Evolutionary conservation across 1,139 yeast genomes (phyloP), one percentile per base, ranked within the genome.

Genomic region (Suhomyces yuchorum): DNA sequence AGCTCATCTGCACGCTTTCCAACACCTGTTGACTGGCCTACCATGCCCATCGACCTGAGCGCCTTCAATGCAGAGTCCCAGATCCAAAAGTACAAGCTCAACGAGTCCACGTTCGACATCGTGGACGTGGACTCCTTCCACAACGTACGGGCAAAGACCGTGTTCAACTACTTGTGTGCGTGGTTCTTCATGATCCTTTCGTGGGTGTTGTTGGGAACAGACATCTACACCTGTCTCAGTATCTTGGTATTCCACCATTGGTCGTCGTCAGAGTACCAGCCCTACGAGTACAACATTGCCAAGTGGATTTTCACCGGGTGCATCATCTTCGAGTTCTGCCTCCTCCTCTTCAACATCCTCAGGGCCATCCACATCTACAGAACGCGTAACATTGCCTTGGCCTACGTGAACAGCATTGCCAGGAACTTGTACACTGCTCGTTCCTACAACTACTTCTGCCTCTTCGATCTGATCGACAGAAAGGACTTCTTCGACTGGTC

Each of bases 221-320:
- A 90, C 68, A 75, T 89, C 20, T 90, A 88, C 67, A 88, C 97
- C 0, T 84, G 95, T 62, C 70, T 90, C 50, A 84, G 81, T 55
- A 78, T 90, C 45, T 71, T 90, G 55, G 95, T 87, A 1, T 85
- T 85, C 65, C 82, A 87, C 59, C 74, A 81, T 47, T 90, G 97
- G 96, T 80, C 87, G 3, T 72, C 81, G 12, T 66, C 71, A 61
- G 69, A 78, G 75, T 50, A 83, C 68, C 61, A 80, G 79, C 62
- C 87, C 77, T 51, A 82, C 78, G 70, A 76, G 59, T 62, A 85
- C 78, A 50, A 81, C 8, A 60, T 71, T 11, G 80, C 95, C 46
- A 83, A 87, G 61, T 87, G 96, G 91, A 72, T 90, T 14, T 90
- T 89, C 63, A 85, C 92, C 8, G 90, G 86, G 1, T 90, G 97